A percentile compares a stretch with the other conserved stretches of the same genome.
These are phyloP conservation scores for Microstroma glucosiphilum DNA, from an alignment of 1,284 basidiomycete species.

Conservation along the genomic window DNA sequence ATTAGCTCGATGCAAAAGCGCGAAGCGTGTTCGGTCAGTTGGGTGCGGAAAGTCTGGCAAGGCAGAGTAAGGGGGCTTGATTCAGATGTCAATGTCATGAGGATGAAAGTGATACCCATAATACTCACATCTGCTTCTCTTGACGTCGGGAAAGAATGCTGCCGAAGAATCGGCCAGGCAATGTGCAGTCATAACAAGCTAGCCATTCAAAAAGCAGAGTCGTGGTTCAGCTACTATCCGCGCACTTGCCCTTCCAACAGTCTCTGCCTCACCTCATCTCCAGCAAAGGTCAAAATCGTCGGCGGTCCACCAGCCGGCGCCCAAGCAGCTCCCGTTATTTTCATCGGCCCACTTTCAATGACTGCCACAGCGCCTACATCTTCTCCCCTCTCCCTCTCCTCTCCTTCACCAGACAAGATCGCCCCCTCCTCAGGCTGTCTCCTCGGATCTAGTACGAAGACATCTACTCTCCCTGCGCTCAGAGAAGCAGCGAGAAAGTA, in stretches of 20 bases:
- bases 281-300: slow-evolving; percentile 1
- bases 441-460: slow-evolving; percentile 1
- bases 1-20: neutral
- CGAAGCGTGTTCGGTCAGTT: slow-evolving; percentile 1
- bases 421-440: neutral
- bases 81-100: no score
- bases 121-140: neutral
- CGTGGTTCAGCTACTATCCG: neutral
- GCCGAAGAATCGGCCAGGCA: neutral
- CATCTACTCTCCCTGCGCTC: neutral
- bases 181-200: neutral
- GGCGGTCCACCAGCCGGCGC: neutral
- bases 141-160: neutral
- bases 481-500: neutral
- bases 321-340: neutral
- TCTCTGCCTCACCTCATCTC: neutral
- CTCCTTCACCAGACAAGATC: neutral
- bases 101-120: no score
- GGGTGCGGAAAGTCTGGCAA: neutral
- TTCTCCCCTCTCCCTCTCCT: neutral
- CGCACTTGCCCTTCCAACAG: neutral
- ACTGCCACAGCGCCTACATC: neutral
- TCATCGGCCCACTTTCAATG: neutral
- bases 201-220: no score
- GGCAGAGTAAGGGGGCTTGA: no score